phyloP scores from a whole-genome alignment of 495 filamentous ascomycete genomes.

The Chaetomium tenue region DNA sequence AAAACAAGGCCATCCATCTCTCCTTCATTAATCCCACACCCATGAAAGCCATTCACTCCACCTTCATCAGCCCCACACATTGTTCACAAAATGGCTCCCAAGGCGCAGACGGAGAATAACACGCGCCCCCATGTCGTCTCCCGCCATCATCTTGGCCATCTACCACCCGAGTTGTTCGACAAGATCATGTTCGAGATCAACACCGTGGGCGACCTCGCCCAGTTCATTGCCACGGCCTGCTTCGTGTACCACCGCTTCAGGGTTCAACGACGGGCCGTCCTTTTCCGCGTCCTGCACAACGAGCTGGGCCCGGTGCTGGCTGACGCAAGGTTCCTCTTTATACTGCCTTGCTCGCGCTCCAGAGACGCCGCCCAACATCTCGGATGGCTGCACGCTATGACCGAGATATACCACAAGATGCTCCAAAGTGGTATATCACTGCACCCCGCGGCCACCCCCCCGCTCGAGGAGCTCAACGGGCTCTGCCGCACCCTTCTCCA shows the following conservation, averaged over 20 bases:
- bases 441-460: neutral
- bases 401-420: neutral
- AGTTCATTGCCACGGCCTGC: neutral
- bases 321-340: conserved; percentile 2
- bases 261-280: neutral
- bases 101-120: neutral
- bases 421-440: neutral
- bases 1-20: neutral
- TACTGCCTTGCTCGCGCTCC: neutral
- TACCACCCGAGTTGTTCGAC: conserved; percentile 11
- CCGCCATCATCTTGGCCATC: neutral
- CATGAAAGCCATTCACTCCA: neutral
- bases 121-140: neutral
- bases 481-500: neutral
- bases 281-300: conserved; percentile 13
- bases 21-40: neutral
- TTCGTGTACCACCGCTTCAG: neutral
- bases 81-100: neutral
- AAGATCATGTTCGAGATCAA: conserved; percentile 3
- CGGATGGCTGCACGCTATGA: neutral
- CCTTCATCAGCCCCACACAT: neutral
- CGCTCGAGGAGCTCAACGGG: neutral
- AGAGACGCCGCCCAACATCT: neutral
- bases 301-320: conserved; percentile 4
- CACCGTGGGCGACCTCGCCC: neutral